phyloP scores from a whole-genome alignment of 1,284 basidiomycete species.

The Irpex sp. region DNA sequence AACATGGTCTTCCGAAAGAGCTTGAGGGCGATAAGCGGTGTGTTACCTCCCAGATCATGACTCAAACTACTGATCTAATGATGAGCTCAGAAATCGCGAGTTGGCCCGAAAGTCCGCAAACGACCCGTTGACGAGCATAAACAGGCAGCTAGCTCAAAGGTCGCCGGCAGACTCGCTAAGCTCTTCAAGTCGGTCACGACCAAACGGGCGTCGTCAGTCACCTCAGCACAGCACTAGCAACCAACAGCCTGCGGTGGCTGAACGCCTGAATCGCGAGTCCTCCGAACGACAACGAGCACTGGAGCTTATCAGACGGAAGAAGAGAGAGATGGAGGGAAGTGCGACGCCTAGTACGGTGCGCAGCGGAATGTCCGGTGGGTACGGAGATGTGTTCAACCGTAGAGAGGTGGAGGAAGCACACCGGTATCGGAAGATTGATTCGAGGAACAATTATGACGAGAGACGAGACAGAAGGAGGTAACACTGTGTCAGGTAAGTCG shows the following conservation, averaged over 20 bases:
- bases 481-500: background rate
- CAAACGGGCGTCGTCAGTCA: constrained; percentile 20
- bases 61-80: background rate
- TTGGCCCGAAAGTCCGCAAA: constrained; percentile 55
- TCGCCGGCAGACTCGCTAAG: constrained; percentile 13
- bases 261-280: constrained; percentile 64
- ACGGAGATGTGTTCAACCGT: constrained; percentile 69
- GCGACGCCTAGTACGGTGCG: constrained; percentile 68
- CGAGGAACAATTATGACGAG: background rate
- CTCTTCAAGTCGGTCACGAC: constrained; percentile 14
- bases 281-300: constrained; percentile 70
- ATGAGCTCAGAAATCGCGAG: constrained; percentile 50
- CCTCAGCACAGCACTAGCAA: constrained; percentile 18
- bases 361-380: constrained; percentile 49
- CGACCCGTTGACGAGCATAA: constrained; percentile 73
- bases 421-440: constrained; percentile 19
- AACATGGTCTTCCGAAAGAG: constrained; percentile 21
- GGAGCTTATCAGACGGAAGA: constrained; percentile 61
- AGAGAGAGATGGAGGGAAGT: constrained; percentile 56
- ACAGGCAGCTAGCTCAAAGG: constrained; percentile 50
- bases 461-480: background rate
- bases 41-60: constrained; percentile 1
- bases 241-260: constrained; percentile 41
- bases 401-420: constrained; percentile 71
- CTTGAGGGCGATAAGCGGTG: constrained; percentile 29